phyloP scores from a whole-genome alignment of 352 stramenopile species.

The Albugo candida region DNA sequence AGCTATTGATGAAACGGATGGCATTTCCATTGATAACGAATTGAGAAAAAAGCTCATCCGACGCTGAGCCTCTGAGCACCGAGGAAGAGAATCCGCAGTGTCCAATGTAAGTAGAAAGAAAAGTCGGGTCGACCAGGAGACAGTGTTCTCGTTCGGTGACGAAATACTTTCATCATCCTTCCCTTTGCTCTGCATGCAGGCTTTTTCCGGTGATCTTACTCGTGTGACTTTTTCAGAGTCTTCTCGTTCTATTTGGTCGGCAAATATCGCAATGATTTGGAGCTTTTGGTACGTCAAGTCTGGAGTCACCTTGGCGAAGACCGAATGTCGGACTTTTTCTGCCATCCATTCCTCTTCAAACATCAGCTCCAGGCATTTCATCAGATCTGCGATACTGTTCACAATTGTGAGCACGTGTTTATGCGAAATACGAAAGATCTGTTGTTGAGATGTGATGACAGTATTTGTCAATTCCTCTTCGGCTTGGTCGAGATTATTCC shows the following conservation, averaged over 20 bases:
- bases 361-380: constrained; percentile 74
- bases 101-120: constrained; percentile 76
- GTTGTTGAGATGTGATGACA: constrained; percentile 9
- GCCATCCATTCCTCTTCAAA: constrained; percentile 78
- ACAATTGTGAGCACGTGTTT: constrained; percentile 62
- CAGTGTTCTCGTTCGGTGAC: constrained; percentile 61
- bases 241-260: constrained; percentile 36
- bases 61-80: constrained; percentile 64
- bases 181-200: background rate
- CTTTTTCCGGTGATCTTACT: constrained; percentile 15
- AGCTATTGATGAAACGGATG: constrained; percentile 57
- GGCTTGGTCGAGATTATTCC: constrained; percentile 1
- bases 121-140: constrained; percentile 53
- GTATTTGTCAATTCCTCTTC: constrained; percentile 4
- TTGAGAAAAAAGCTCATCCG: constrained; percentile 84
- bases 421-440: constrained; percentile 34
- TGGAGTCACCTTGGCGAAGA: constrained; percentile 53
- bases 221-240: constrained; percentile 21
- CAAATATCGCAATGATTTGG: constrained; percentile 54
- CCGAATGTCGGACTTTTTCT: constrained; percentile 53
- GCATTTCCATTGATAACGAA: constrained; percentile 77
- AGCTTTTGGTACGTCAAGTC: constrained; percentile 64
- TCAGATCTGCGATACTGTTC: constrained; percentile 44
- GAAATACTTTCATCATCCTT: background rate
- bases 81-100: constrained; percentile 56